Percentiles rank a stretch among this genome's conserved stretches.
These are phyloP conservation scores for Hypoxylon sp. DNA, from an alignment of 2,329 filamentous ascomycete species.

Conservation along the genomic window DNA sequence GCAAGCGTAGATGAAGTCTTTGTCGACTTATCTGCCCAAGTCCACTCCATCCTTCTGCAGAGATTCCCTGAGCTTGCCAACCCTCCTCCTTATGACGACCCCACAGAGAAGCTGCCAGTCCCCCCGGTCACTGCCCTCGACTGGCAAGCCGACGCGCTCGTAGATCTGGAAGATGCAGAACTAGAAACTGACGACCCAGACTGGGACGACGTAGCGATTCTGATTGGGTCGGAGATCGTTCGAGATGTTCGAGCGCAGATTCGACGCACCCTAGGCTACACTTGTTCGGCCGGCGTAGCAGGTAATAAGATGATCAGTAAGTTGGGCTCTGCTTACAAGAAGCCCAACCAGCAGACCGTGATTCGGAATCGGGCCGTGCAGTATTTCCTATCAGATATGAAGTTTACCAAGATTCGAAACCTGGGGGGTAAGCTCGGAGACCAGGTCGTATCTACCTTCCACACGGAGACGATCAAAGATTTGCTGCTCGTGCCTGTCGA, in stretches of 20 bases:
- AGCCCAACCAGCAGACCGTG: constrained; percentile 94
- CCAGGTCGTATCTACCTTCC: constrained; percentile 80
- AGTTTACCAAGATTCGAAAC: constrained; percentile 94
- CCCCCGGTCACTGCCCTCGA: constrained; percentile 75
- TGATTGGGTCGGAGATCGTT: constrained; percentile 89
- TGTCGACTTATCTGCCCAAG: constrained; percentile 85
- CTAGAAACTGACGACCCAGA: constrained; percentile 84
- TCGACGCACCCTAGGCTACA: constrained; percentile 78
- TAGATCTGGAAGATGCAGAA: constrained; percentile 77
- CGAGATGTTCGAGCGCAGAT: constrained; percentile 75
- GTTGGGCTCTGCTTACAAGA: constrained; percentile 88
- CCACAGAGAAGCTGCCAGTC: constrained; percentile 72
- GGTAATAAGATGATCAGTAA: constrained; percentile 96
- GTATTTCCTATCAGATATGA: constrained; percentile 82
- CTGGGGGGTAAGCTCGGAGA: constrained; percentile 95
- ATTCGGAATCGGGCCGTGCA: constrained; percentile 83
- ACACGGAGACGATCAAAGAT: constrained; percentile 80
- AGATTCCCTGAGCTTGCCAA: constrained; percentile 76
- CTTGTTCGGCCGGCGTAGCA: constrained; percentile 88
- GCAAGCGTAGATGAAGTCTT: constrained; percentile 97
- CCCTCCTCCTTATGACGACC: constrained; percentile 77
- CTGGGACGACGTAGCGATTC: constrained; percentile 92
- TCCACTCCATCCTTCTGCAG: constrained; percentile 77
- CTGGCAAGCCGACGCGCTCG: constrained; percentile 83
- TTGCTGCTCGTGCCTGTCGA: constrained; percentile 76